Evolutionary conservation across 2,329 filamentous ascomycete species (phyloP).

Genomic region (Cladosporium sp.): DNA sequence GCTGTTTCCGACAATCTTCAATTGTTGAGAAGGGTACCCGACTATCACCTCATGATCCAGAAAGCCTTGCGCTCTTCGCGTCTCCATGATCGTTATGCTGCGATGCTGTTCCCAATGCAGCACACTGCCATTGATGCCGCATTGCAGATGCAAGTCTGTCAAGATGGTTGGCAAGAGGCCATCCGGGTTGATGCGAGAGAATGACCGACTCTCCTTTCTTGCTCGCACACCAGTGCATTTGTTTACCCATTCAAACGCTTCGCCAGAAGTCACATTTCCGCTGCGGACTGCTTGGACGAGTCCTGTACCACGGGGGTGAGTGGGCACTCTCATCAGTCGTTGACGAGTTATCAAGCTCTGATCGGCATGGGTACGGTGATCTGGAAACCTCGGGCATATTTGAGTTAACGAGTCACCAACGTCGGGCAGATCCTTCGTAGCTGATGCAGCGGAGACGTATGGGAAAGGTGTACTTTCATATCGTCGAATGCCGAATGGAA

Average conservation of each 20-base stretch:
- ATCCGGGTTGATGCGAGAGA: conserved; percentile 54
- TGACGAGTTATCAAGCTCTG: conserved; percentile 43
- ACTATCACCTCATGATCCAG: conserved; percentile 70
- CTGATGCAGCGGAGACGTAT: conserved; percentile 55
- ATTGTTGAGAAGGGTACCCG: conserved; percentile 57
- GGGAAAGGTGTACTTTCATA: conserved; percentile 60
- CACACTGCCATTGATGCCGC: conserved; percentile 55
- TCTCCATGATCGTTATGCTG: conserved; percentile 65
- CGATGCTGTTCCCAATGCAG: conserved; percentile 69
- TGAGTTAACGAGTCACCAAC: conserved; percentile 63
- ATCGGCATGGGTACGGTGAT: conserved; percentile 60
- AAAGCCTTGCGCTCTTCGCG: conserved; percentile 67
- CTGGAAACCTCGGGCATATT: conserved; percentile 64
- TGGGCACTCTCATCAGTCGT: conserved; percentile 61
- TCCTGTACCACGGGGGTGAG: conserved; percentile 44
- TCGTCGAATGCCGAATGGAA: conserved; percentile 58
- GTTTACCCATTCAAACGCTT: conserved; percentile 25
- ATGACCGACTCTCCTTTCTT: conserved; percentile 39
- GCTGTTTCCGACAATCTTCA: conserved; percentile 72
- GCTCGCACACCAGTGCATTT: neutral
- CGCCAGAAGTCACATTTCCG: conserved; percentile 30
- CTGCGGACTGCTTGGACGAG: conserved; percentile 33
- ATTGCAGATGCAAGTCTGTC: conserved; percentile 53
- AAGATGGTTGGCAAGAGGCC: conserved; percentile 63
- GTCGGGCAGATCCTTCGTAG: conserved; percentile 60